Conservation (phyloP, 176 grass and related monocot genomes). For the Tillandsia fasciculata region DNA sequence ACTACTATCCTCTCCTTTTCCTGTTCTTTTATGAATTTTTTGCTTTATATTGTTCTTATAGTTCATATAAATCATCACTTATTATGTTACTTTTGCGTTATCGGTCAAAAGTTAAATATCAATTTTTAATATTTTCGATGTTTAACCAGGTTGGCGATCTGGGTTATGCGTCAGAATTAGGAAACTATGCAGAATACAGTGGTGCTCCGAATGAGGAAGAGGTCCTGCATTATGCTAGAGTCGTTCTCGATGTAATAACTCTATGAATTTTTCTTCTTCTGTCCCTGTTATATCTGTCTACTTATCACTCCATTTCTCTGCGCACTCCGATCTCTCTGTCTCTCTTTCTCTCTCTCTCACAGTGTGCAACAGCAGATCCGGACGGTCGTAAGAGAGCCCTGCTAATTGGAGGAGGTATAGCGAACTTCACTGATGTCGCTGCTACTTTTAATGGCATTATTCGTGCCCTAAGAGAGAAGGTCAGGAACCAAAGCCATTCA, state of each 20-base stretch:
- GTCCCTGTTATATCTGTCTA: neutral
- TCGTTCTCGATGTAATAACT: slow-evolving; percentile 74
- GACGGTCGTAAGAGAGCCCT: slow-evolving; percentile 43
- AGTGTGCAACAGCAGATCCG: slow-evolving; percentile 44
- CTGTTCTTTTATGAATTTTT: no score
- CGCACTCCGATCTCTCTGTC: neutral
- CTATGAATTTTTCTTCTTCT: slow-evolving; percentile 8
- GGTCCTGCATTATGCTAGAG: slow-evolving; percentile 88
- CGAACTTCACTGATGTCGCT: slow-evolving; percentile 49
- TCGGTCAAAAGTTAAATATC: no score
- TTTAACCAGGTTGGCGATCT: slow-evolving; percentile 70
- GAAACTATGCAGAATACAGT: slow-evolving; percentile 88
- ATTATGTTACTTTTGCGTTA: no score
- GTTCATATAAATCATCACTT: no score
- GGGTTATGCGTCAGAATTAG: slow-evolving; percentile 77
- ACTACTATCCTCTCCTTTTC: neutral
- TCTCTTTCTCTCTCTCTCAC: neutral
- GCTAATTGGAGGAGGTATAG: slow-evolving; percentile 45
- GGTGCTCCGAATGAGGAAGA: slow-evolving; percentile 90
- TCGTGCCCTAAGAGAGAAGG: slow-evolving; percentile 39
- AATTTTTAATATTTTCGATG: neutral
- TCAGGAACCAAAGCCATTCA: slow-evolving; percentile 1
- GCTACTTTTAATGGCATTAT: slow-evolving; percentile 50
- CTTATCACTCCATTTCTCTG: neutral
- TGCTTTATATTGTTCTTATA: no score